A percentile compares a stretch with the other conserved stretches of the same genome.
These are phyloP conservation scores for Pythium angustatum DNA, from an alignment of 352 stramenopile species.

Conservation along the genomic window DNA sequence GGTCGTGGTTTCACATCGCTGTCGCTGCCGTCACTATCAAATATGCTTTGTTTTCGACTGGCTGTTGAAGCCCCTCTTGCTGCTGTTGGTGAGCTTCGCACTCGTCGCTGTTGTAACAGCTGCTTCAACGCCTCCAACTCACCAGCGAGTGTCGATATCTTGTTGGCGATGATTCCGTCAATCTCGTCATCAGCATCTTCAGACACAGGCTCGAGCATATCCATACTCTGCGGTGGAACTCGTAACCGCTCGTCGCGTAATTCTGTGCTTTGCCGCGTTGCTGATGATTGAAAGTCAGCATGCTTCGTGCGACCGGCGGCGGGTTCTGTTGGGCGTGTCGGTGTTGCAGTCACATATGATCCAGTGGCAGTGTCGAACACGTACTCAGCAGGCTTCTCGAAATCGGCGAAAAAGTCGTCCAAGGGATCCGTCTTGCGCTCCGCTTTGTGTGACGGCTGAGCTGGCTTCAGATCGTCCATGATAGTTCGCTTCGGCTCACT, in stretches of 20 bases:
- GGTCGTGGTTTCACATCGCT: slow-evolving; percentile 29
- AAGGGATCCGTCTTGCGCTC: slow-evolving; percentile 31
- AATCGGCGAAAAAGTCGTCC: slow-evolving; percentile 79
- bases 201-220: slow-evolving; percentile 23
- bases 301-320: neutral
- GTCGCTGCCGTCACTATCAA: slow-evolving; percentile 63
- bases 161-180: slow-evolving; percentile 76
- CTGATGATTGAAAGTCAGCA: neutral
- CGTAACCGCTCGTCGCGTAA: slow-evolving; percentile 2
- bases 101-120: slow-evolving; percentile 49
- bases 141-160: slow-evolving; percentile 71
- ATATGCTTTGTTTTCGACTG: slow-evolving; percentile 70
- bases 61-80: slow-evolving; percentile 3
- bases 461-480: slow-evolving; percentile 57
- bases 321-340: neutral
- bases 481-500: slow-evolving; percentile 35
- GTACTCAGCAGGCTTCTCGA: slow-evolving; percentile 78
- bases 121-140: slow-evolving; percentile 70
- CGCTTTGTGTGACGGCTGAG: neutral
- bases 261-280: neutral
- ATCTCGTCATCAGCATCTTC: slow-evolving; percentile 37
- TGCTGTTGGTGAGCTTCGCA: neutral
- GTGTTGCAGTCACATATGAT: slow-evolving; percentile 48
- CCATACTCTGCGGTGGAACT: neutral
- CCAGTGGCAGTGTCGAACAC: slow-evolving; percentile 62